Percentiles rank a stretch among this genome's conserved stretches.
These are phyloP conservation scores for Kluyveromyces wickerhamii DNA, from an alignment of 805 yeast genomes.

Conservation along the genomic window DNA sequence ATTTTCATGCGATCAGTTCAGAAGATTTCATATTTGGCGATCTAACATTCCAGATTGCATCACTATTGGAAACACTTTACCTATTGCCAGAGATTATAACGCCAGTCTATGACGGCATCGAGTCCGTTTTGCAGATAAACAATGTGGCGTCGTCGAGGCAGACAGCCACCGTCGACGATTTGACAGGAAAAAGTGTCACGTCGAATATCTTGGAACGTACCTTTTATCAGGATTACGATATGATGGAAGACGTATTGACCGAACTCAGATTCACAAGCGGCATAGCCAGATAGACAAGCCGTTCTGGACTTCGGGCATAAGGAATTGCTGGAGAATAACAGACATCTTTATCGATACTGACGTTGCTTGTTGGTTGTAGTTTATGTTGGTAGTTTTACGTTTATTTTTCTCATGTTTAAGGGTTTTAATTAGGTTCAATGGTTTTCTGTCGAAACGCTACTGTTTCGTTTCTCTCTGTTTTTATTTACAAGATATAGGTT, in stretches of 20 bases:
- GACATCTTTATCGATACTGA: too few relatives aligned
- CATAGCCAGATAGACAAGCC: too few relatives aligned
- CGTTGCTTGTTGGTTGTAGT: too few relatives aligned
- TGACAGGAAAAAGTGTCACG: neutral
- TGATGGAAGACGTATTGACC: slow-evolving; percentile 15
- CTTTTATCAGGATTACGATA: slow-evolving; percentile 14
- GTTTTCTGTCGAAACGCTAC: too few relatives aligned
- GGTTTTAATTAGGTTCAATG: too few relatives aligned
- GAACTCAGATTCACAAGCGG: slow-evolving; percentile 11
- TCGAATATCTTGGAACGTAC: neutral
- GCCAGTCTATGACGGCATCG: neutral
- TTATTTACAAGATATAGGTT: slow-evolving; percentile 5
- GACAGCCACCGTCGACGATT: neutral
- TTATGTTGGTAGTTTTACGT: too few relatives aligned
- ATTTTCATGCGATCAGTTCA: neutral
- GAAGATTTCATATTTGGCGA: slow-evolving; percentile 2
- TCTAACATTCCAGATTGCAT: neutral
- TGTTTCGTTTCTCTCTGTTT: too few relatives aligned
- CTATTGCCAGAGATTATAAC: slow-evolving; percentile 4
- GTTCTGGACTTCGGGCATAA: too few relatives aligned
- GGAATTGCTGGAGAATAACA: too few relatives aligned
- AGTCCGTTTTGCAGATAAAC: neutral
- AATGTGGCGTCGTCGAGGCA: slow-evolving; percentile 2
- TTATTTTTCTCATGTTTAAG: too few relatives aligned
- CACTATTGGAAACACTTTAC: slow-evolving; percentile 3